Evolutionary conservation across 495 filamentous ascomycete species (phyloP), one percentile per base, ranked within the genome.

Genomic region (Physcia stellaris): DNA sequence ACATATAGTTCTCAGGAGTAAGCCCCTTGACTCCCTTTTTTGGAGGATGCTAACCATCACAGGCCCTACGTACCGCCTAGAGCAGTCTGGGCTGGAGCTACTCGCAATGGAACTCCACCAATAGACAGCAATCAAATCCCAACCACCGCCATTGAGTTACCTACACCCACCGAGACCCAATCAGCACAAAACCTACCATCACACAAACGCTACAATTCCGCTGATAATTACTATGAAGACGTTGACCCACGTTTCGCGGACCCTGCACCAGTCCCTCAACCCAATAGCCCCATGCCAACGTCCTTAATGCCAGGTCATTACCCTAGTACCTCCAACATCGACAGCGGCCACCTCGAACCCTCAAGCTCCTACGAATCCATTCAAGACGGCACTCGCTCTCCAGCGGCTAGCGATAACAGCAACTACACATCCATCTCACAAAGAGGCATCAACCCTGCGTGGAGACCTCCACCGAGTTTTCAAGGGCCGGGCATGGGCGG

Each of bases 401-500:
- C 83, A 37, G 73, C 83, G 32, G 72, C 79, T 47, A 83, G 77
- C 42, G 83, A 87, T 43, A 64, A 71, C 22, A 83, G 77, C 40
- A 77, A 78, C 41, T 93, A 88, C 62, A 93, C 86, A 10, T 84
- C 79, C 18, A 76, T 94, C 28, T 83, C 77, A 0, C 82, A 93
- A 60, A 70, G 86, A 19, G 77, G 79, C n/a, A 59, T 90, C 15
- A 94, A 94, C 54, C 86, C 86, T 3, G 74, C 76, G 23, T 94
- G 86, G 86, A 58, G 60, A 57, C 82, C 60, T 12, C 39, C 32
- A 51, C 33, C 27, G 28, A 21, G 38, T 6, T 27, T 23, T 11
- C 36, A 36, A 32, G 41, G 41, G 13, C 32, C 39, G 39, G 34
- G 38, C 6, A 39, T 41, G 32, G 30, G 52, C 1, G 47, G 43